phyloP scores from a whole-genome alignment of 371 early-diverging fungal species.

The Umbelopsis sp. region DNA sequence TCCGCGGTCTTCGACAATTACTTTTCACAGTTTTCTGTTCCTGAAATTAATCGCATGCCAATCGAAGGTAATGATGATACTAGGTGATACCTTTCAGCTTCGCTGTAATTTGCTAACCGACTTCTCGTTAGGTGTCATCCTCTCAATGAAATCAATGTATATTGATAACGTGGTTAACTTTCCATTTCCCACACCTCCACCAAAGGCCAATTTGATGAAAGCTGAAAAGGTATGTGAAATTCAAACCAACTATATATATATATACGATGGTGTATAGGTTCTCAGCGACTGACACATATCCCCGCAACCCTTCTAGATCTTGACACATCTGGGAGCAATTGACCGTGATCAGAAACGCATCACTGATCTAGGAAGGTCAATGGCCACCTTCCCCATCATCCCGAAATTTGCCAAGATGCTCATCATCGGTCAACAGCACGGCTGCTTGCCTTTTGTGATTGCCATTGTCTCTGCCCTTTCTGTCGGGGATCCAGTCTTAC shows the following conservation, averaged over 20 bases:
- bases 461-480: conserved; percentile 90
- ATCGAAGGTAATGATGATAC: conserved; percentile 69
- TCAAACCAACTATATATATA: background rate
- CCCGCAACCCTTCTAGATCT: conserved; percentile 33
- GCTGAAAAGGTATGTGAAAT: conserved; percentile 60
- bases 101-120: background rate
- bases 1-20: conserved; percentile 92
- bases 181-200: conserved; percentile 94
- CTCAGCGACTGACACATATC: background rate
- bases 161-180: conserved; percentile 94
- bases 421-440: conserved; percentile 82
- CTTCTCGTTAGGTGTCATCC: conserved; percentile 65
- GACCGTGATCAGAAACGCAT: conserved; percentile 67
- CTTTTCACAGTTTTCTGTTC: conserved; percentile 86
- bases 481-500: conserved; percentile 90
- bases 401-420: conserved; percentile 96
- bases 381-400: conserved; percentile 92
- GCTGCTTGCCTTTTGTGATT: conserved; percentile 84
- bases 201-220: conserved; percentile 62
- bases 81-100: background rate
- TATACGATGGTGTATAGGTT: background rate
- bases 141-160: conserved; percentile 96
- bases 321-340: conserved; percentile 78
- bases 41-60: conserved; percentile 95
- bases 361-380: conserved; percentile 87